Base-by-base conservation (phyloP, 192 early-diverging fungal species). In the Rhizophlyctis rosea region DNA sequence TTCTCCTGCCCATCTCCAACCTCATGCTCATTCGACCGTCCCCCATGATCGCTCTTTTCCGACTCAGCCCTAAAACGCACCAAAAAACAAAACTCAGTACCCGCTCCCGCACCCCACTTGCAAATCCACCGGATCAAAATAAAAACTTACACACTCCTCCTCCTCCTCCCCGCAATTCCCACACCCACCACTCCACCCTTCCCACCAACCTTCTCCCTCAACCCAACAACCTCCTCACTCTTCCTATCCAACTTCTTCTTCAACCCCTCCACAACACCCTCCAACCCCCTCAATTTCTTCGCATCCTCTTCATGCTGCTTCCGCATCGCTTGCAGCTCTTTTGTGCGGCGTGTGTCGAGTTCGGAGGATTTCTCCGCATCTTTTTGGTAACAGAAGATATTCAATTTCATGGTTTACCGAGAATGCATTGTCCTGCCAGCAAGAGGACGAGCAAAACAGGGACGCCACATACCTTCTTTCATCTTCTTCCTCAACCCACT, bases 261-360 rank as follows among this genome's bases (percentile, higher is more conserved):
- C 27, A 74, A 18, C 4, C 64, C 35, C 59, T 81, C 76, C 14
- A 58, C 11, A 55, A 73, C 62, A n/a, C 36, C 50, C 36, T 81
- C 76, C 18, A 76, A 59, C 23, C 69, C 66, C 39, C 75, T 56
- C 7, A 72, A 59, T 18, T 68, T 57, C 36, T 64, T 76, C 3
- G 62, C 31, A 52, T 76, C 74, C 32, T 81, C 80, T 28, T 78
- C 80, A 3, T 53, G 61, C 25, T 78, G 76, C 34, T 75, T 75
- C 36, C 67, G 72, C n/a, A 76, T 55, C 2, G 54, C 44, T 1
- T 57, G 24, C 0, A 63, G 36, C 44, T 81, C 79, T 39, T 76
- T 75, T 21, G 59, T 34, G 30, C 57, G 34, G n/a, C 74, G 57
- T 14, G 13, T 23, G 47, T 81, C 77, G 11, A 72, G 14, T 33